phyloP scores from a whole-genome alignment of 202 grass and related monocot genomes.

The Schoenoplectus triqueter region DNA sequence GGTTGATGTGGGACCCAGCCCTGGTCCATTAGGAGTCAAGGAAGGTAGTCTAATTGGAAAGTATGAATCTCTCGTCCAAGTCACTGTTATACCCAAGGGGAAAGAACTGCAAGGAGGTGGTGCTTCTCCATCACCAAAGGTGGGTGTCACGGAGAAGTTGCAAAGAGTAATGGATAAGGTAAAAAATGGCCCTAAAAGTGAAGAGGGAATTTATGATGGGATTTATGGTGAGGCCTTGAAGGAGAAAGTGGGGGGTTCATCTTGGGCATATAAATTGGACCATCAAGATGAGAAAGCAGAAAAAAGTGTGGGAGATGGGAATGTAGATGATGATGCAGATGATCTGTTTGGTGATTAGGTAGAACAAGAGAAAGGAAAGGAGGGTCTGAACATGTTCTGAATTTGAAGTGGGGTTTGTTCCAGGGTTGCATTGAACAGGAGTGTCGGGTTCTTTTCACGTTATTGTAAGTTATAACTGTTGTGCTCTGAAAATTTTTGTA shows the following conservation, averaged over 20 bases:
- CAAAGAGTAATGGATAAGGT: constrained; percentile 81
- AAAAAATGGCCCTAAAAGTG: constrained; percentile 60
- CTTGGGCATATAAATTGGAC: constrained; percentile 81
- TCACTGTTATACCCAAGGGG: constrained; percentile 93
- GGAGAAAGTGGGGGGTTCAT: constrained; percentile 48
- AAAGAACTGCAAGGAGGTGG: constrained; percentile 66
- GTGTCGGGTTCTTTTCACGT: constrained; percentile 27
- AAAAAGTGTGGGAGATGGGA: constrained; percentile 45
- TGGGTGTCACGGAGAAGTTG: constrained; percentile 76
- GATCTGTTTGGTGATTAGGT: constrained; percentile 85
- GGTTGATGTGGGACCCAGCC: constrained; percentile 84
- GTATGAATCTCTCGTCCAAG: constrained; percentile 92
- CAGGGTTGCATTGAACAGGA: background rate
- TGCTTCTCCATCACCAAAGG: constrained; percentile 39
- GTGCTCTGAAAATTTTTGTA: constrained; percentile 29
- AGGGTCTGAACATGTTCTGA: background rate
- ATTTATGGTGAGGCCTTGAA: constrained; percentile 67
- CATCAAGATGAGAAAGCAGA: constrained; percentile 51
- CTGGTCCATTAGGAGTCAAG: constrained; percentile 88
- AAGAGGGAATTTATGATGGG: constrained; percentile 74
- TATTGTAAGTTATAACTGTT: constrained; percentile 11
- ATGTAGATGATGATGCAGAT: constrained; percentile 59
- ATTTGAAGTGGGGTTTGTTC: background rate
- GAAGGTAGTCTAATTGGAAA: constrained; percentile 98
- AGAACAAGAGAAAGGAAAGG: background rate